Conservation (phyloP, 1,284 basidiomycete genomes). For the Rhodotorula sp. region DNA sequence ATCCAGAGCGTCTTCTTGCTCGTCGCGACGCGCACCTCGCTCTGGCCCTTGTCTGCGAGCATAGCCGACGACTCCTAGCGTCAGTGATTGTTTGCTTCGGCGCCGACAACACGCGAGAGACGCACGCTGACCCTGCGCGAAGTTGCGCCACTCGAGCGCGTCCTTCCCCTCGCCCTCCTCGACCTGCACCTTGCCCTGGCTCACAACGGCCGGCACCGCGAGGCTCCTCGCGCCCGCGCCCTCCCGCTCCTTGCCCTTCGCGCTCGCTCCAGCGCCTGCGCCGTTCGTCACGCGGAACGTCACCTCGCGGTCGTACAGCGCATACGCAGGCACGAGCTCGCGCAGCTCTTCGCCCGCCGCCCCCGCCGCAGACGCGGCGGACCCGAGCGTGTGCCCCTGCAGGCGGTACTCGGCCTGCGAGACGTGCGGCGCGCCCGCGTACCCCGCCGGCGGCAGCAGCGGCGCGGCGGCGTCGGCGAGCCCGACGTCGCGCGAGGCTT, state of each 20-base stretch:
- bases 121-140: slow-evolving; percentile 62
- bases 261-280: not conserved
- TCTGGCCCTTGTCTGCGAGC: slow-evolving; percentile 56
- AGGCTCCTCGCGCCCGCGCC: slow-evolving; percentile 52
- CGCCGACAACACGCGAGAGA: slow-evolving; percentile 23
- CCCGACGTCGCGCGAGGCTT: not conserved
- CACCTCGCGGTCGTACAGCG: slow-evolving; percentile 30
- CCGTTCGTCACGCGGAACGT: slow-evolving; percentile 34
- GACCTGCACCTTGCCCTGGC: slow-evolving; percentile 61
- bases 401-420: slow-evolving; percentile 24
- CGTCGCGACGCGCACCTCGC: slow-evolving; percentile 67
- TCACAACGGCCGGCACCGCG: slow-evolving; percentile 59
- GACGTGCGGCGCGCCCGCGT: slow-evolving; percentile 9
- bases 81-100: not conserved
- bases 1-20: slow-evolving; percentile 73
- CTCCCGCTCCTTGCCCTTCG: slow-evolving; percentile 34
- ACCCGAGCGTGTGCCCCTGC: slow-evolving; percentile 26
- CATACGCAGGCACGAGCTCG: slow-evolving; percentile 56
- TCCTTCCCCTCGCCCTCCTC: slow-evolving; percentile 64
- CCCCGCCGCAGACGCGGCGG: not conserved
- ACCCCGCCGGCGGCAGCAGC: slow-evolving; percentile 11
- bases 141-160: slow-evolving; percentile 75
- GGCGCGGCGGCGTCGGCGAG: not conserved
- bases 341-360: slow-evolving; percentile 51
- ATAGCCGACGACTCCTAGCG: not conserved